These are phyloP conservation scores for Talaromyces sp. DNA, from an alignment of 2,329 filamentous ascomycete genomes.

Conservation along the genomic window DNA sequence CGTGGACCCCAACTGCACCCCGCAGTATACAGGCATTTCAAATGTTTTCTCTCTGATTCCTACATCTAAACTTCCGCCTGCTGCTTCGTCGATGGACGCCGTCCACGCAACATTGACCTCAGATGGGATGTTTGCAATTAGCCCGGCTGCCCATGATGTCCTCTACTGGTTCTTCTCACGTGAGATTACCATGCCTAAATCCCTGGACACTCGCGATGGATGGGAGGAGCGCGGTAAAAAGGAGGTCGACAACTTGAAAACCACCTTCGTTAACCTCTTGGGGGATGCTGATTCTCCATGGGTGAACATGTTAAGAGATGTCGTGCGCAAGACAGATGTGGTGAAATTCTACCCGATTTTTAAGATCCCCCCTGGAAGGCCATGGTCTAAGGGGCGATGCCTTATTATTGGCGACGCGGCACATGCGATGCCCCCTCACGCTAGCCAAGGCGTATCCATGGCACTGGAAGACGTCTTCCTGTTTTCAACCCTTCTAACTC, in stretches of 20 bases:
- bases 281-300: conserved; percentile 29
- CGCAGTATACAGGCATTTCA: not conserved
- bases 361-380: conserved; percentile 34
- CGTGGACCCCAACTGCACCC: not conserved
- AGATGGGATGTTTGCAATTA: not conserved
- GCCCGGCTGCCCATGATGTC: not conserved
- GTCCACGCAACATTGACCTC: not conserved
- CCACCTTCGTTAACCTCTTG: conserved; percentile 26
- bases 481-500: not conserved
- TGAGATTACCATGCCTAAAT: conserved; percentile 29
- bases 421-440: conserved; percentile 15
- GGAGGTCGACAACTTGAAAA: conserved; percentile 34
- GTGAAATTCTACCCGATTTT: conserved; percentile 41
- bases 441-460: conserved; percentile 13
- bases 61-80: not conserved
- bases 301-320: conserved; percentile 23
- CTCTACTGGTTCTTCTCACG: conserved; percentile 15
- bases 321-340: conserved; percentile 18
- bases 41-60: not conserved
- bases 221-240: conserved; percentile 33
- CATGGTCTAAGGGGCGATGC: conserved; percentile 31
- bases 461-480: conserved; percentile 15
- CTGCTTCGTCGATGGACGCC: not conserved
- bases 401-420: conserved; percentile 12
- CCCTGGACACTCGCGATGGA: conserved; percentile 31